Conservation (phyloP, 108 stramenopile species). For the Skeletonema grethae region DNA sequence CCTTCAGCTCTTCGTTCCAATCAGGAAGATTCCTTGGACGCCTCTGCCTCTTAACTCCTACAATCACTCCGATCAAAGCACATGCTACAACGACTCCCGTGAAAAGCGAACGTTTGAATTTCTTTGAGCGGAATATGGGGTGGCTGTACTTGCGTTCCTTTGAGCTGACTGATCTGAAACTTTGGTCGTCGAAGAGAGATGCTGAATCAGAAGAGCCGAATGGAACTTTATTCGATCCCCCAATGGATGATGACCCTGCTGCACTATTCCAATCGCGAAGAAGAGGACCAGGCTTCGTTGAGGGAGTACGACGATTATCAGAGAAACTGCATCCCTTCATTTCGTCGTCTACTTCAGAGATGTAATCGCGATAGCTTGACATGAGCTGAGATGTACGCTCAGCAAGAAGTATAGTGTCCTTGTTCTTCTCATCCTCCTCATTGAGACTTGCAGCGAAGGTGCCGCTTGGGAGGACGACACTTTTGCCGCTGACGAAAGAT, state of each 20-base stretch:
- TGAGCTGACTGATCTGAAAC: background rate
- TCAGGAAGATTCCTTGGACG: background rate
- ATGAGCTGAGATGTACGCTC: slow-evolving; percentile 1
- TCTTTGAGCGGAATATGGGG: background rate
- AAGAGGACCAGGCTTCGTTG: background rate
- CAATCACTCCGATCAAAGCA: background rate
- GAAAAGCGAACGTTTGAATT: background rate
- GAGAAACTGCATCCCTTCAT: background rate
- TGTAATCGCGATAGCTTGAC: slow-evolving; percentile 2
- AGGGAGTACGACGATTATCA: background rate
- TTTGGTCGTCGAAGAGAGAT: background rate
- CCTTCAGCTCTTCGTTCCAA: slow-evolving; percentile 4
- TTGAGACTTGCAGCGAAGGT: background rate
- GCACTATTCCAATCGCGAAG: background rate
- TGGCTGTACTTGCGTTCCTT: background rate
- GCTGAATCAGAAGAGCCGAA: background rate
- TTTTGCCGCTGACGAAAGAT: background rate
- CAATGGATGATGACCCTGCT: background rate
- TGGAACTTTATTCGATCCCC: background rate
- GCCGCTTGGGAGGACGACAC: background rate
- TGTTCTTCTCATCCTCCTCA: background rate
- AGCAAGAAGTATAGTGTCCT: background rate
- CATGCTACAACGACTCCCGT: background rate
- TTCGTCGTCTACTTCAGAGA: background rate
- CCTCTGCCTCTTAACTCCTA: background rate